Conservation (phyloP, 805 yeast species). For the Teunomyces kruisii region DNA sequence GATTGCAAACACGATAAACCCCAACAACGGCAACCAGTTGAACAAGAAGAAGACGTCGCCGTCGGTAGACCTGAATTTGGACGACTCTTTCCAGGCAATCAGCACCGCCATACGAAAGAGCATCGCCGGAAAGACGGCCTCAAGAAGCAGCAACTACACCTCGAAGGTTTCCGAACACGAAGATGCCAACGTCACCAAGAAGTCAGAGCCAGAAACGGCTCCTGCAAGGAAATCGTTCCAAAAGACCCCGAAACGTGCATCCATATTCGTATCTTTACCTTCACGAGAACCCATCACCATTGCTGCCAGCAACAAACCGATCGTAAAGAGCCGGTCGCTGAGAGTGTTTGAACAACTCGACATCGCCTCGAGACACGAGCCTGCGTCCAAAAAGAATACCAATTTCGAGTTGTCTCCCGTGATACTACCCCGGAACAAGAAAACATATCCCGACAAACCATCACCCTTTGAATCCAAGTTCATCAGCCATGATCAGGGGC, state of each 20-base stretch:
- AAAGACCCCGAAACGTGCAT: constrained; percentile 31
- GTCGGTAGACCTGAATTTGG: constrained; percentile 11
- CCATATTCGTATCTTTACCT: constrained; percentile 38
- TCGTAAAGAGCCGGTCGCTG: constrained; percentile 15
- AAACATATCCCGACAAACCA: background rate
- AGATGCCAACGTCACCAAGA: background rate
- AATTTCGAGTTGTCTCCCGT: constrained; percentile 2
- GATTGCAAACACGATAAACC: constrained; percentile 14
- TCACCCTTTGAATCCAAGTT: background rate
- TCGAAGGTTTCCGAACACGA: background rate
- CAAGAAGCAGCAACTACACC: constrained; percentile 4
- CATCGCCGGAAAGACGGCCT: constrained; percentile 32
- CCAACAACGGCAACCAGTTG: constrained; percentile 7
- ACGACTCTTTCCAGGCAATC: constrained; percentile 49
- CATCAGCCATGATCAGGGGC: background rate
- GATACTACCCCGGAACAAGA: background rate
- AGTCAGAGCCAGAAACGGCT: background rate
- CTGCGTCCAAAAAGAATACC: background rate
- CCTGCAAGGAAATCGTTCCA: constrained; percentile 8
- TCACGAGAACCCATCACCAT: constrained; percentile 37
- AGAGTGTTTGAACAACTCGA: constrained; percentile 16
- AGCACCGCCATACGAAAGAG: constrained; percentile 47
- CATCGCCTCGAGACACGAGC: constrained; percentile 11
- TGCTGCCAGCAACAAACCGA: constrained; percentile 6
- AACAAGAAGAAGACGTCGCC: background rate